Percentiles rank a stretch among this genome's conserved stretches.
Evolutionary conservation across 345 rosid species (phyloP).

Genomic region (Eutrema japonicum): DNA sequence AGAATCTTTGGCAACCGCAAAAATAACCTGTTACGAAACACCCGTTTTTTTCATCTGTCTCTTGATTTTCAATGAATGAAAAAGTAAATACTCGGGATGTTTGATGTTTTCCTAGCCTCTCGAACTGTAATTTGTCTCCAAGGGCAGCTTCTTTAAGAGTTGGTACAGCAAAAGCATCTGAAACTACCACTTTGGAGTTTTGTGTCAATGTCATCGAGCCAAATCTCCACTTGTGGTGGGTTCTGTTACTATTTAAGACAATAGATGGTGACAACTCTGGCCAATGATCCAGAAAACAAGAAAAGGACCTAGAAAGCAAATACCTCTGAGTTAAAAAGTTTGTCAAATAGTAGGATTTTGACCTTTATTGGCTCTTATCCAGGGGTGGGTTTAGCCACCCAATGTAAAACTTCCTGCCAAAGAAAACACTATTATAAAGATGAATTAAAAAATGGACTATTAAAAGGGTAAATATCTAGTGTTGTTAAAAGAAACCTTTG

Average conservation of each 20-base stretch:
- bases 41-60: neutral
- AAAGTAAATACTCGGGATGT: neutral
- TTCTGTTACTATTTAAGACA: neutral
- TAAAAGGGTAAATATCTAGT: neutral
- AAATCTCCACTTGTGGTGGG: neutral
- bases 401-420: neutral
- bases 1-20: neutral
- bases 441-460: neutral
- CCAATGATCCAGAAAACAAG: neutral
- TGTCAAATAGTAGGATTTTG: neutral
- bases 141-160: neutral
- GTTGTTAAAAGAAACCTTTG: conserved; percentile 52
- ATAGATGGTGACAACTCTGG: neutral
- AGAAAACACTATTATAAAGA: neutral
- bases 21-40: neutral
- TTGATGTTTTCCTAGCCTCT: neutral
- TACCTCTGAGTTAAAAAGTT: neutral
- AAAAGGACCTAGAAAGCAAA: neutral
- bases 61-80: neutral
- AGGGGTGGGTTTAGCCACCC: no score
- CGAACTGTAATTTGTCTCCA: neutral
- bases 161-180: neutral
- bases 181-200: neutral
- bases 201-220: neutral
- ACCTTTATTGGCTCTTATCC: no score